Conservation (phyloP, 768 basidiomycete species). For the Cyclocybe aegerita region DNA sequence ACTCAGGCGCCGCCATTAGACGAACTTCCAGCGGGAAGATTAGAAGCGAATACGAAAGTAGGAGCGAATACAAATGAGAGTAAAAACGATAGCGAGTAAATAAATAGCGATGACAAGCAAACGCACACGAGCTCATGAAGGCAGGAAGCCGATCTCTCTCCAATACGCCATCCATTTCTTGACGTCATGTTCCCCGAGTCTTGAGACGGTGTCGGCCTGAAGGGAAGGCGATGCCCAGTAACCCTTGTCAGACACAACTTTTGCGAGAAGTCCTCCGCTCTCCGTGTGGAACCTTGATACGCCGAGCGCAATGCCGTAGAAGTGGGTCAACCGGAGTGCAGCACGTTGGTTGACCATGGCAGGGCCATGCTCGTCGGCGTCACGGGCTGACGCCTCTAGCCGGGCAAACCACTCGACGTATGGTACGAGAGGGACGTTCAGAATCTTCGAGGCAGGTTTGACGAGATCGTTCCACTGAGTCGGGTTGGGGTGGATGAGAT, state of each 20-base stretch:
- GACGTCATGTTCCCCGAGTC: constrained; percentile 9
- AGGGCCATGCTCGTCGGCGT: constrained; percentile 4
- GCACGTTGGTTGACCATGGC: constrained; percentile 2
- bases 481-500: constrained; percentile 31
- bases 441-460: constrained; percentile 13
- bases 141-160: constrained; percentile 16
- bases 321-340: constrained; percentile 13
- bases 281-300: constrained; percentile 7
- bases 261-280: constrained; percentile 14
- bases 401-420: constrained; percentile 28
- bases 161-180: constrained; percentile 15
- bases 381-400: constrained; percentile 17
- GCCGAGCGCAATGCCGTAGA: constrained; percentile 12
- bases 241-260: constrained; percentile 13
- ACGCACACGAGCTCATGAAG: neutral
- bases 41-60: neutral
- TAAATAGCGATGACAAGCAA: neutral
- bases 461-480: constrained; percentile 20
- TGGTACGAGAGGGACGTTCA: constrained; percentile 27
- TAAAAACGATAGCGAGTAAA: neutral
- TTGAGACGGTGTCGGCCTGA: neutral
- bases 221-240: constrained; percentile 10
- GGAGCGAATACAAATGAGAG: neutral
- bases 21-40: constrained; percentile 3
- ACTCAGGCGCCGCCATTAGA: constrained; percentile 1